These are phyloP conservation scores for Fusarium penzigii DNA, from an alignment of 2,329 filamentous ascomycete species.

Conservation along the genomic window DNA sequence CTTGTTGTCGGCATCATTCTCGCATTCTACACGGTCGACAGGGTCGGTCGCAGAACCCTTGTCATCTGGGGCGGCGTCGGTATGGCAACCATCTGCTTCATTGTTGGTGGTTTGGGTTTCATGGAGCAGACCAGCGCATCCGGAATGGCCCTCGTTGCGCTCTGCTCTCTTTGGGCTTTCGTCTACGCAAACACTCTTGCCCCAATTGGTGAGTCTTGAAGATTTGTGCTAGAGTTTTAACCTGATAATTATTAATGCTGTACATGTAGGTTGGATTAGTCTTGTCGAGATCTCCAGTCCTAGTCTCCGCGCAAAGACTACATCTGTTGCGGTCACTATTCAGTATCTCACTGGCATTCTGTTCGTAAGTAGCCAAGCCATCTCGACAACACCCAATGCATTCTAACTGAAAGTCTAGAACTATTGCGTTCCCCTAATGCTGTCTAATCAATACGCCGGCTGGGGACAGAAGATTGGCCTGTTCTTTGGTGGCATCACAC, in stretches of 20 bases:
- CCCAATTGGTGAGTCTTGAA: no score
- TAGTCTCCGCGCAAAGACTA: slow-evolving; percentile 6
- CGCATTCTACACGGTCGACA: slow-evolving; percentile 17
- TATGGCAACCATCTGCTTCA: slow-evolving; percentile 1
- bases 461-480: neutral
- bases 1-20: no score
- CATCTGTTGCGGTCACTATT: slow-evolving; percentile 2
- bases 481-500: slow-evolving; percentile 12
- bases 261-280: slow-evolving; percentile 2
- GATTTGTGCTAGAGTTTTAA: no score
- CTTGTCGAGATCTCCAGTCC: slow-evolving; percentile 4
- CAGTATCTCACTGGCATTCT: slow-evolving; percentile 4
- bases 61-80: slow-evolving; percentile 3
- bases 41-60: slow-evolving; percentile 12
- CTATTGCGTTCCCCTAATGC: slow-evolving; percentile 19
- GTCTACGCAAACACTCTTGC: no score
- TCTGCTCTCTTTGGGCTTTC: no score
- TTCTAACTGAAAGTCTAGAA: slow-evolving; percentile 1
- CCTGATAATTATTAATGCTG: no score
- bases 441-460: slow-evolving; percentile 1
- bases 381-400: no score
- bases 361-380: neutral
- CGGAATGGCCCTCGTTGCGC: no score
- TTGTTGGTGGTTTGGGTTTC: slow-evolving; percentile 3
- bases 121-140: no score